Percentiles rank a stretch among this genome's conserved stretches.
Conservation (phyloP, 1,139 yeast genomes). For the Geotrichum aggregatum region DNA sequence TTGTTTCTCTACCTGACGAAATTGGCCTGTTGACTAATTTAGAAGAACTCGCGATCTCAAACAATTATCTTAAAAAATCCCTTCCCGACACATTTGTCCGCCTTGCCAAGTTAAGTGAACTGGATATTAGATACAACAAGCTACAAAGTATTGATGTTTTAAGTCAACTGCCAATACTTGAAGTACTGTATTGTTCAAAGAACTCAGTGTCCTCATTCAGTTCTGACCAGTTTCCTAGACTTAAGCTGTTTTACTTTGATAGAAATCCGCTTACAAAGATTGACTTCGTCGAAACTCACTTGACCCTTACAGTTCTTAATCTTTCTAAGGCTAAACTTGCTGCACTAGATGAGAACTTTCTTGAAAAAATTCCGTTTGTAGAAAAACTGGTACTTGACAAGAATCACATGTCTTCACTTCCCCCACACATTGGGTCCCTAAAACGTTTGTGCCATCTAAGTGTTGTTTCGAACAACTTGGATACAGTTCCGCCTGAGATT, state of each 20-base stretch:
- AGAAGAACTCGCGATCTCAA: slow-evolving; percentile 67
- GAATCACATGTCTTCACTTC: slow-evolving; percentile 75
- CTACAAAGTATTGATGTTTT: slow-evolving; percentile 61
- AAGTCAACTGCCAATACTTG: slow-evolving; percentile 61
- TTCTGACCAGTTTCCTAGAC: slow-evolving; percentile 40
- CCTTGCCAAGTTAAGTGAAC: slow-evolving; percentile 57
- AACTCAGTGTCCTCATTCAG: slow-evolving; percentile 71
- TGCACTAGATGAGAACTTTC: slow-evolving; percentile 60
- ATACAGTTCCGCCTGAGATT: slow-evolving; percentile 64
- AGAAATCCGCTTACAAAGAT: slow-evolving; percentile 80
- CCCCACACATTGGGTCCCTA: slow-evolving; percentile 62
- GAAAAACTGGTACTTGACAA: slow-evolving; percentile 75
- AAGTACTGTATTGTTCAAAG: slow-evolving; percentile 70
- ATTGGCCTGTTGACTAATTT: slow-evolving; percentile 57
- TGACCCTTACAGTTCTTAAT: slow-evolving; percentile 66
- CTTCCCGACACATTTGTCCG: slow-evolving; percentile 54
- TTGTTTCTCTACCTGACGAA: slow-evolving; percentile 55
- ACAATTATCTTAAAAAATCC: slow-evolving; percentile 59
- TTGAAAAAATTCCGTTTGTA: slow-evolving; percentile 58
- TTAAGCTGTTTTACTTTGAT: slow-evolving; percentile 48
- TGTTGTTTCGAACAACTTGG: slow-evolving; percentile 69
- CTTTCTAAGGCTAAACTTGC: slow-evolving; percentile 80
- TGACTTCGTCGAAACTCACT: slow-evolving; percentile 53
- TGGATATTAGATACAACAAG: slow-evolving; percentile 75
- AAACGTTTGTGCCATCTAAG: slow-evolving; percentile 61